Conservation (phyloP, 768 basidiomycete species). For the Chalciporus sphaerocephalus region DNA sequence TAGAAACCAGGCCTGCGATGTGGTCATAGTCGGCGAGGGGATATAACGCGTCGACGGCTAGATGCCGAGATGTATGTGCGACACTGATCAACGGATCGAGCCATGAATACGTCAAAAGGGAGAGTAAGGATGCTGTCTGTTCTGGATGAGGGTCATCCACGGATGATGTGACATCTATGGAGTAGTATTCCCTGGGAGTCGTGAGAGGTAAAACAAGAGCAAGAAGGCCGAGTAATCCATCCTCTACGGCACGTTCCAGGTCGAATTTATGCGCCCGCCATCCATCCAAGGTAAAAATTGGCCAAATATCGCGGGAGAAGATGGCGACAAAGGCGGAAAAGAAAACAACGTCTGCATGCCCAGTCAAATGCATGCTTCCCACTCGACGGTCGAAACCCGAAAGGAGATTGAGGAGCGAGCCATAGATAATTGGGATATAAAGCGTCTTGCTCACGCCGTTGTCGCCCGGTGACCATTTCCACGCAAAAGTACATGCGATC, state of each 20-base stretch:
- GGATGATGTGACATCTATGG: neutral
- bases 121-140: conserved; percentile 37
- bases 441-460: neutral
- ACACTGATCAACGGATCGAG: conserved; percentile 46
- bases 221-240: conserved; percentile 1
- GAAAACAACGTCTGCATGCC: conserved; percentile 7
- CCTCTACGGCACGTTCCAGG: neutral
- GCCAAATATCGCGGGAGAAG: conserved; percentile 7
- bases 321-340: conserved; percentile 1
- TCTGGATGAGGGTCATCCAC: conserved; percentile 30
- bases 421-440: conserved; percentile 3
- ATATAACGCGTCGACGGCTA: conserved; percentile 41
- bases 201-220: conserved; percentile 7
- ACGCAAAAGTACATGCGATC: neutral
- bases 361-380: conserved; percentile 10
- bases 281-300: conserved; percentile 1
- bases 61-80: conserved; percentile 39
- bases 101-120: conserved; percentile 43
- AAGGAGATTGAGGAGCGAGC: conserved; percentile 4
- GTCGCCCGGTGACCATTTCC: neutral
- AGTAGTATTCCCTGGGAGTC: conserved; percentile 1
- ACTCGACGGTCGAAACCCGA: neutral
- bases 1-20: conserved; percentile 28
- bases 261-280: neutral
- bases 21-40: conserved; percentile 46